These are phyloP conservation scores for Pachysandra terminalis DNA, from an alignment of 164 flowering plant genomes.

Conservation along the genomic window DNA sequence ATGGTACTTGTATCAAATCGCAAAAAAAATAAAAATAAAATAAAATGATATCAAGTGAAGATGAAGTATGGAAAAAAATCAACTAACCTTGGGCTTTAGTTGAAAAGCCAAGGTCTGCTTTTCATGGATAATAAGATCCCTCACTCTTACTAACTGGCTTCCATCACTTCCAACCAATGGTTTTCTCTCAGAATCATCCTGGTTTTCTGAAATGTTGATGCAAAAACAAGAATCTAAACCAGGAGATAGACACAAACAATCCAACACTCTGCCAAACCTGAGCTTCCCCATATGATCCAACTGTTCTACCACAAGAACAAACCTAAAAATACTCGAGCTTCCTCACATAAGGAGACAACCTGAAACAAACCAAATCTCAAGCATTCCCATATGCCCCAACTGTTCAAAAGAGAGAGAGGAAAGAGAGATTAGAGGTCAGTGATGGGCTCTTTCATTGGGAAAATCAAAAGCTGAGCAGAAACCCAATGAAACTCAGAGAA, in stretches of 20 bases:
- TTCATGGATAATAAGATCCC: conserved; percentile 46
- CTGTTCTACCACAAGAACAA: not conserved
- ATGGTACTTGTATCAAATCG: too few species aligned
- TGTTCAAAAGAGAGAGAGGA: not conserved
- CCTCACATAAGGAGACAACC: conserved; percentile 13
- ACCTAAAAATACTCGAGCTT: not conserved
- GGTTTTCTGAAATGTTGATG: conserved; percentile 30
- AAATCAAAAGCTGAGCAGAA: conserved; percentile 19
- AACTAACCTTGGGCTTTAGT: conserved; percentile 64
- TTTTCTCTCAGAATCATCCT: conserved; percentile 36
- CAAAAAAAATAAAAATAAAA: too few species aligned
- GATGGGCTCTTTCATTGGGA: conserved; percentile 16
- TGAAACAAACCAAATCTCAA: conserved; percentile 12
- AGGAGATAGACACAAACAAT: conserved; percentile 46
- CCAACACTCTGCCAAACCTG: conserved; percentile 53
- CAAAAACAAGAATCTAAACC: conserved; percentile 60
- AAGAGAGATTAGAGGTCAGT: conserved; percentile 4
- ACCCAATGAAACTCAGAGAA: not conserved
- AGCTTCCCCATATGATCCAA: conserved; percentile 48
- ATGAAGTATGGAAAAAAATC: not conserved
- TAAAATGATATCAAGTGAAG: not conserved
- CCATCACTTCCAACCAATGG: conserved; percentile 34
- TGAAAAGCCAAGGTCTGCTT: conserved; percentile 73
- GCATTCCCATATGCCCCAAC: not conserved
- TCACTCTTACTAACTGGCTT: conserved; percentile 35